Conservation (phyloP, 129 eudicot species). For the Rutidosis leptorrhynchoides region DNA sequence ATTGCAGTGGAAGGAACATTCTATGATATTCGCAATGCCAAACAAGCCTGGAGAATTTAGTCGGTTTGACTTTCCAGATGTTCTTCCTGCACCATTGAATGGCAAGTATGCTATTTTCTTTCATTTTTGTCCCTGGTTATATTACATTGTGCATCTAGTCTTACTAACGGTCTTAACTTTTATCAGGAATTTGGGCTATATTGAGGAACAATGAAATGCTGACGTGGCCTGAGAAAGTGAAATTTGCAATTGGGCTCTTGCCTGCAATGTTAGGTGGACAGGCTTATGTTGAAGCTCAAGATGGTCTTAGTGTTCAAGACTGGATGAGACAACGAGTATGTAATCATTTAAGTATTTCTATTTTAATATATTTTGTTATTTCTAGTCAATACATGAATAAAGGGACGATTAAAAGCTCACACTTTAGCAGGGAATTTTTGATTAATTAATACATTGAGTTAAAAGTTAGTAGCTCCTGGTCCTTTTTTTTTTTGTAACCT, state of each 20-base stretch:
- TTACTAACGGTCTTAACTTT: background rate
- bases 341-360: slow-evolving; percentile 1
- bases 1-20: slow-evolving; percentile 98
- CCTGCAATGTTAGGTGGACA: slow-evolving; percentile 98
- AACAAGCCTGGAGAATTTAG: slow-evolving; percentile 94
- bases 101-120: slow-evolving; percentile 43
- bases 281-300: slow-evolving; percentile 96
- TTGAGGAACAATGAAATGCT: slow-evolving; percentile 97
- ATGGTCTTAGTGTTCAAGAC: slow-evolving; percentile 85
- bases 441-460: background rate
- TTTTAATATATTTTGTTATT: background rate
- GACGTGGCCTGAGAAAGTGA: slow-evolving; percentile 97
- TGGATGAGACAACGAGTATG: slow-evolving; percentile 98
- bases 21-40: slow-evolving; percentile 98
- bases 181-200: slow-evolving; percentile 90
- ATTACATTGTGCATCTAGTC: background rate
- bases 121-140: background rate
- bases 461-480: background rate
- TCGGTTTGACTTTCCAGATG: slow-evolving; percentile 89
- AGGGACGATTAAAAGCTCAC: background rate
- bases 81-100: slow-evolving; percentile 87
- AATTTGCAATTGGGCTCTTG: slow-evolving; percentile 94
- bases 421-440: background rate
- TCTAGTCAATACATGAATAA: background rate
- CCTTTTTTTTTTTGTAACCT: background rate